Conservation (phyloP, 2,329 filamentous ascomycete genomes). For the Alternaria triticina region DNA sequence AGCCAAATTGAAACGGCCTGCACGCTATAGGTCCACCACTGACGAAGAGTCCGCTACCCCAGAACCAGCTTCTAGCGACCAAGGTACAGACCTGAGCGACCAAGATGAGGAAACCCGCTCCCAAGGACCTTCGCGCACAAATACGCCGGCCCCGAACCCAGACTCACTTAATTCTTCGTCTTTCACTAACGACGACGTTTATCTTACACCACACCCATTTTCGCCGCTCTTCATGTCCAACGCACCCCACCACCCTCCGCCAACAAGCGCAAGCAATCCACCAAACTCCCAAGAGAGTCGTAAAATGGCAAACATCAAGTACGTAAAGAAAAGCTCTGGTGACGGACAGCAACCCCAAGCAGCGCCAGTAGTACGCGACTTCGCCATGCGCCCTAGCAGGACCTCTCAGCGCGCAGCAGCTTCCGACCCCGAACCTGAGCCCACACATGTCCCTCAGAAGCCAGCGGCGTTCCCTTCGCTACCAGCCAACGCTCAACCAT, state of each 20-base stretch:
- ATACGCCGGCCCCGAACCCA: not conserved
- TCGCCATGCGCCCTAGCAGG: not conserved
- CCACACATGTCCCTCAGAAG: not conserved
- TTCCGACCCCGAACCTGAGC: not conserved
- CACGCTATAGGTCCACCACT: not conserved
- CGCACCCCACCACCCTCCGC: not conserved
- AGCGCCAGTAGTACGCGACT: not conserved
- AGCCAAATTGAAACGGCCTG: conserved; percentile 3
- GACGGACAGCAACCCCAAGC: not conserved
- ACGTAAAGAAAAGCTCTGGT: not conserved
- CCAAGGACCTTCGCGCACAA: not conserved
- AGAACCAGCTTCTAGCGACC: not conserved
- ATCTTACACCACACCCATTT: not conserved
- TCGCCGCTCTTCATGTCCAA: not conserved
- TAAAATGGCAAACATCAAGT: conserved; percentile 11
- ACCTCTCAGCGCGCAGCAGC: not conserved
- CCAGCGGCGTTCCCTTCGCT: conserved; percentile 15
- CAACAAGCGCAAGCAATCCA: not conserved
- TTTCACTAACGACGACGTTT: not conserved
- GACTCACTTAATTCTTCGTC: not conserved
- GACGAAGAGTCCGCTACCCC: not conserved
- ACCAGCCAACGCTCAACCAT: not conserved
- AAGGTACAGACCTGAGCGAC: not conserved
- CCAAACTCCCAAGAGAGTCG: not conserved
- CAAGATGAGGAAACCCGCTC: not conserved